Evolutionary conservation across 1,284 basidiomycete species (phyloP).

Genomic region (Thecaphora frezii): DNA sequence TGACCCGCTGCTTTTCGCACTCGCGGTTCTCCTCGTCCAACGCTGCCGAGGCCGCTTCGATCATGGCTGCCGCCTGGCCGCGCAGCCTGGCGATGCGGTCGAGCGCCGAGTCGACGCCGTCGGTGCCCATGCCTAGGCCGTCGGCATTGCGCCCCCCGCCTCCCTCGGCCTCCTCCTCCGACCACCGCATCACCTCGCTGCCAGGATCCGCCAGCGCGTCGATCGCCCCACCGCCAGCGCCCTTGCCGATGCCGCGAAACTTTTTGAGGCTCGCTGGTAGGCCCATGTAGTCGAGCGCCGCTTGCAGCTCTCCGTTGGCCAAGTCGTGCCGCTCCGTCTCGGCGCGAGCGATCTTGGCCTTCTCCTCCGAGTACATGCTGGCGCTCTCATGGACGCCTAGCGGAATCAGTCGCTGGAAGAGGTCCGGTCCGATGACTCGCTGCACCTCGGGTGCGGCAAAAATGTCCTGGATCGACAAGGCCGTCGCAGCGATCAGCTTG

Average conservation of each 20-base stretch:
- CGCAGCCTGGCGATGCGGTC: conserved; percentile 31
- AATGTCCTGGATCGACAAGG: conserved; percentile 89
- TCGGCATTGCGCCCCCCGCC: conserved; percentile 69
- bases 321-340: conserved; percentile 85
- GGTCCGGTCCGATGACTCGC: conserved; percentile 87
- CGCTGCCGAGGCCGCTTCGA: conserved; percentile 30
- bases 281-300: conserved; percentile 79
- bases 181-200: conserved; percentile 70
- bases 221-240: conserved; percentile 54
- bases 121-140: conserved; percentile 62
- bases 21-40: conserved; percentile 59
- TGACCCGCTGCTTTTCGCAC: conserved; percentile 64
- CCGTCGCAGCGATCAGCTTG: conserved; percentile 74
- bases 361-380: conserved; percentile 95
- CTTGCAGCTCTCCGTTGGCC: conserved; percentile 77
- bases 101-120: conserved; percentile 39
- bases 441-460: conserved; percentile 89
- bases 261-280: conserved; percentile 75
- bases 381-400: conserved; percentile 94
- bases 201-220: conserved; percentile 66
- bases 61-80: conserved; percentile 22
- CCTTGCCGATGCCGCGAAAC: conserved; percentile 77
- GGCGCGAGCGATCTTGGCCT: conserved; percentile 87
- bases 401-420: conserved; percentile 85
- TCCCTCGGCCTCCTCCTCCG: conserved; percentile 70